phyloP scores from a whole-genome alignment of 139 green algal genomes.

The Axilococcus clingmanii region DNA sequence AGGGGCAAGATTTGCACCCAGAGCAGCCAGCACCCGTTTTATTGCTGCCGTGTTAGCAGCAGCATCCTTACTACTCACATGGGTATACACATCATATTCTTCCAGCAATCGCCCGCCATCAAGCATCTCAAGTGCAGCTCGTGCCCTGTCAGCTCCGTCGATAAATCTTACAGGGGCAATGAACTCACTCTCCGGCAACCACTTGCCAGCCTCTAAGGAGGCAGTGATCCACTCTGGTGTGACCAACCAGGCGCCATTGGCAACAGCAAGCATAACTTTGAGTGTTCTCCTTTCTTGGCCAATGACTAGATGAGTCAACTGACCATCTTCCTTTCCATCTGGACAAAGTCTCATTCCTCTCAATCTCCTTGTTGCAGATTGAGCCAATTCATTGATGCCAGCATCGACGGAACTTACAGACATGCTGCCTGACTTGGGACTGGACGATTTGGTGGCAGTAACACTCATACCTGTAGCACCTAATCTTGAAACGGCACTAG shows the following conservation, averaged over 20 bases:
- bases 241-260: conserved; percentile 45
- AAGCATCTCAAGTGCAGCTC: neutral
- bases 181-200: conserved; percentile 40
- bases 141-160: conserved; percentile 11
- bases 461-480: no score
- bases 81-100: neutral
- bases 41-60: neutral
- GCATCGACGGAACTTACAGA: conserved; percentile 7
- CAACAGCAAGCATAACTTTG: conserved; percentile 54
- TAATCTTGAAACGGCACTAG: no score
- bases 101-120: neutral
- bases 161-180: conserved; percentile 20
- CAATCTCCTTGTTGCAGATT: conserved; percentile 9
- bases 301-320: conserved; percentile 49
- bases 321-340: conserved; percentile 25
- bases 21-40: neutral
- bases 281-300: conserved; percentile 41
- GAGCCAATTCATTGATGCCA: conserved; percentile 7
- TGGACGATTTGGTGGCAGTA: no score
- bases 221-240: conserved; percentile 45
- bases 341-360: conserved; percentile 24
- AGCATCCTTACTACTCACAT: neutral
- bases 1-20: neutral
- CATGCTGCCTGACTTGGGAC: conserved; percentile 11
- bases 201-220: conserved; percentile 38